phyloP scores from a whole-genome alignment of 768 basidiomycete genomes.

The Clitopilus hobsonii region DNA sequence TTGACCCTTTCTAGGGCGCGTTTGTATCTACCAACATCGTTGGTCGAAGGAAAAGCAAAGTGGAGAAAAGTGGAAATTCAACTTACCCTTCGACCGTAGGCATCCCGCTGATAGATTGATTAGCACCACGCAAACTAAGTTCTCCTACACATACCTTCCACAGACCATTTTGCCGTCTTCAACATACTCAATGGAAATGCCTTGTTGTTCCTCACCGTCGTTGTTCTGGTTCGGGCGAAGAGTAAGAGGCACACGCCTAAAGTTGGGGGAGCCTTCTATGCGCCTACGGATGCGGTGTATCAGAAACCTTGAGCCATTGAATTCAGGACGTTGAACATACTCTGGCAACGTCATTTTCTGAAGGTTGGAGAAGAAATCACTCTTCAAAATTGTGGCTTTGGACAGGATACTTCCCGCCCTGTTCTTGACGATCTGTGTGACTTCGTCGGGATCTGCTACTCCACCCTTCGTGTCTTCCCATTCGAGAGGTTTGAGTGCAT shows the following conservation, averaged over 20 bases:
- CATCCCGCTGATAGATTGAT: slow-evolving; percentile 76
- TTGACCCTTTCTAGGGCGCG: slow-evolving; percentile 74
- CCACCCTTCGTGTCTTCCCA: slow-evolving; percentile 62
- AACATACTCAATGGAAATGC: slow-evolving; percentile 31
- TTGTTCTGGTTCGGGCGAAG: slow-evolving; percentile 30
- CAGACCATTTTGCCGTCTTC: slow-evolving; percentile 62
- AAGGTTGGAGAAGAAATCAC: slow-evolving; percentile 88
- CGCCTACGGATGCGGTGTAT: slow-evolving; percentile 47
- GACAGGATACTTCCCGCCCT: slow-evolving; percentile 85
- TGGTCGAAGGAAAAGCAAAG: background rate
- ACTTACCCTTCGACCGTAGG: slow-evolving; percentile 83
- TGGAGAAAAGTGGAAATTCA: background rate
- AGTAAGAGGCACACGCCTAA: slow-evolving; percentile 73
- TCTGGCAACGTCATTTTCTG: slow-evolving; percentile 97
- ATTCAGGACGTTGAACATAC: slow-evolving; percentile 38
- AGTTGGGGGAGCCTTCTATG: slow-evolving; percentile 93
- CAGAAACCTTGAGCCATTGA: background rate
- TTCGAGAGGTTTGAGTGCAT: slow-evolving; percentile 79
- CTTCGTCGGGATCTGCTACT: slow-evolving; percentile 87
- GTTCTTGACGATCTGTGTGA: slow-evolving; percentile 77
- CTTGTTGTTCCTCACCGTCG: slow-evolving; percentile 23
- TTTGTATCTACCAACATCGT: slow-evolving; percentile 61
- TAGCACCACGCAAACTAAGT: background rate
- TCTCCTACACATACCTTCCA: slow-evolving; percentile 50
- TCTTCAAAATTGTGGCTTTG: slow-evolving; percentile 91